Evolutionary conservation across 306 rosid species (phyloP).

Genomic region (Fragaria nilgerrensis): DNA sequence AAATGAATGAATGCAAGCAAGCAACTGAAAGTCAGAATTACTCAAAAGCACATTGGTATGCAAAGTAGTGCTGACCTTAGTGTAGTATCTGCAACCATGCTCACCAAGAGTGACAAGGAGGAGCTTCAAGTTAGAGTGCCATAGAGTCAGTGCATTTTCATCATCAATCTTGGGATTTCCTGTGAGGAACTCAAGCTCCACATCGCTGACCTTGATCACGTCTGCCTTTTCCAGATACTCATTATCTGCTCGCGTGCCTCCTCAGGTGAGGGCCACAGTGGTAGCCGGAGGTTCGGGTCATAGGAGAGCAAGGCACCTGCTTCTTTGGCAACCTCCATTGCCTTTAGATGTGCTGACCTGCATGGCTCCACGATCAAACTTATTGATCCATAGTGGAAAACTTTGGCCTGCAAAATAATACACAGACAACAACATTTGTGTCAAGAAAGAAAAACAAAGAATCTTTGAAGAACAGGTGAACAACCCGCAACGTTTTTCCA

Average conservation of each 20-base stretch:
- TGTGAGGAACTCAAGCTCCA: constrained; percentile 82
- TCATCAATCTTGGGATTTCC: constrained; percentile 68
- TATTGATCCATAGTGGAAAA: constrained; percentile 89
- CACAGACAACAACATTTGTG: neutral
- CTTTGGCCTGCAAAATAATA: constrained; percentile 54
- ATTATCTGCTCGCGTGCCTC: constrained; percentile 82
- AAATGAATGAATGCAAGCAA: neutral
- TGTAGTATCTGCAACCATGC: constrained; percentile 82
- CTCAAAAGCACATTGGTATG: neutral
- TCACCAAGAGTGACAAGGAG: constrained; percentile 96
- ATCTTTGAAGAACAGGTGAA: neutral
- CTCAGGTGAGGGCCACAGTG: constrained; percentile 72
- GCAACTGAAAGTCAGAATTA: constrained; percentile 16
- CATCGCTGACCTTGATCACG: constrained; percentile 82
- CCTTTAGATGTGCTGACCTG: constrained; percentile 90
- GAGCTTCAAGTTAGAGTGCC: constrained; percentile 80
- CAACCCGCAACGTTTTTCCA: neutral
- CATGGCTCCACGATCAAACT: constrained; percentile 99
- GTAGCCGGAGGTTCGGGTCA: constrained; percentile 79
- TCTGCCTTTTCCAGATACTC: constrained; percentile 90
- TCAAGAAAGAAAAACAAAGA: neutral
- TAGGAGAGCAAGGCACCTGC: constrained; percentile 88
- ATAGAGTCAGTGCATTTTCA: constrained; percentile 65
- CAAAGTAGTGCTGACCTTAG: constrained; percentile 52
- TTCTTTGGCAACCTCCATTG: constrained; percentile 81